Evolutionary conservation across 2,329 filamentous ascomycete genomes (phyloP).

Genomic region (Byssochlamys sp.): DNA sequence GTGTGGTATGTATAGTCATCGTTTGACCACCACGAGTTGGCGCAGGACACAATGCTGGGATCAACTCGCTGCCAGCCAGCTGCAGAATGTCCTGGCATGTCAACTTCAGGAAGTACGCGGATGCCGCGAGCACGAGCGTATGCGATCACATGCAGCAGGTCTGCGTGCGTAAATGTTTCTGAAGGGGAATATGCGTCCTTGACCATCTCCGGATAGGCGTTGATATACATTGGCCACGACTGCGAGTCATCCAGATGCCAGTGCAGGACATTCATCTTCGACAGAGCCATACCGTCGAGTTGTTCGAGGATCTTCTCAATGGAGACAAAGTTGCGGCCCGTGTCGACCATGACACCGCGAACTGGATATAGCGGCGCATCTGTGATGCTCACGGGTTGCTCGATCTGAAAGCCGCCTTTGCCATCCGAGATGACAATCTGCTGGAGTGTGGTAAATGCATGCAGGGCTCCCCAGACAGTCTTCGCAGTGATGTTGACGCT

Average conservation of each 20-base stretch:
- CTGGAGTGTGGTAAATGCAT: slow-evolving; percentile 50
- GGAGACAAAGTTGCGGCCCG: slow-evolving; percentile 46
- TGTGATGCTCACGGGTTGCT: slow-evolving; percentile 44
- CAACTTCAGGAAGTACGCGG: slow-evolving; percentile 53
- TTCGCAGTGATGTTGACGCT: slow-evolving; percentile 39
- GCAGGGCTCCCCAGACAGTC: slow-evolving; percentile 47
- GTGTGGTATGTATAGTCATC: slow-evolving; percentile 47
- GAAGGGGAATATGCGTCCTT: slow-evolving; percentile 45
- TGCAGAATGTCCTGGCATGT: slow-evolving; percentile 52
- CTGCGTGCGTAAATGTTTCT: slow-evolving; percentile 37
- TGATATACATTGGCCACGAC: slow-evolving; percentile 46
- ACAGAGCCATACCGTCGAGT: slow-evolving; percentile 45
- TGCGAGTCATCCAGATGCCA: slow-evolving; percentile 50
- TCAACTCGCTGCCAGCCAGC: slow-evolving; percentile 50
- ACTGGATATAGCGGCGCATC: slow-evolving; percentile 46
- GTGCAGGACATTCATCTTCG: slow-evolving; percentile 50
- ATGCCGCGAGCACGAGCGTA: slow-evolving; percentile 48
- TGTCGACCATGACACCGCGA: slow-evolving; percentile 48
- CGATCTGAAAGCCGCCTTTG: slow-evolving; percentile 33
- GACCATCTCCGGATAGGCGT: slow-evolving; percentile 43
- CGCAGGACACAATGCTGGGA: slow-evolving; percentile 47
- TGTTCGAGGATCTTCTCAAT: slow-evolving; percentile 45
- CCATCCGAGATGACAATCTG: slow-evolving; percentile 45
- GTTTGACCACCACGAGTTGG: slow-evolving; percentile 53
- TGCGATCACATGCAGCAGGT: slow-evolving; percentile 37